Evolutionary conservation across 2,329 filamentous ascomycete species (phyloP).

Genomic region (Diaporthe batatas): DNA sequence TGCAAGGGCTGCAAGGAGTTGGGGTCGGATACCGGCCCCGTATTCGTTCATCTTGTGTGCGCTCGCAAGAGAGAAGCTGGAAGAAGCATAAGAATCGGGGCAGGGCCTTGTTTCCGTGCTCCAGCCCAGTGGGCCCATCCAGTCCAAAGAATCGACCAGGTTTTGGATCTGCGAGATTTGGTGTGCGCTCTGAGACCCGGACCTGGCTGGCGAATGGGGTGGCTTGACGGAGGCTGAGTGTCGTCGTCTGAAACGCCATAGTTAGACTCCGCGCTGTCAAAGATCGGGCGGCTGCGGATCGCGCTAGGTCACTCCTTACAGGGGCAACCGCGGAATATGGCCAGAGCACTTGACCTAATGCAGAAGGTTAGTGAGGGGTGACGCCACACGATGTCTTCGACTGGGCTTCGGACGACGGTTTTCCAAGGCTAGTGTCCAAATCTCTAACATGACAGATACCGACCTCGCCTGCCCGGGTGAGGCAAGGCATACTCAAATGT

Average conservation of each 20-base stretch:
- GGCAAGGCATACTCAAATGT: constrained; percentile 3
- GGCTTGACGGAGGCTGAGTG: constrained; percentile 18
- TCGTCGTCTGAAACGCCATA: constrained; percentile 29
- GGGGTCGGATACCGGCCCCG: not conserved
- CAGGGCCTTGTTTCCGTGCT: too few relatives aligned
- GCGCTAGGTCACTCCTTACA: not conserved
- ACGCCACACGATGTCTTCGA: constrained; percentile 21
- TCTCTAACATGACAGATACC: not conserved
- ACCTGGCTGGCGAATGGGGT: constrained; percentile 11
- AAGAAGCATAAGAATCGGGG: not conserved
- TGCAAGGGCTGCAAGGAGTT: not conserved
- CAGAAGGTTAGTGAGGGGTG: constrained; percentile 3
- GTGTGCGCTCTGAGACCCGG: not conserved
- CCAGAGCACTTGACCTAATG: not conserved
- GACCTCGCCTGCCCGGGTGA: not conserved
- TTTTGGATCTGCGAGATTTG: constrained; percentile 5
- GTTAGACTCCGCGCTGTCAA: constrained; percentile 25
- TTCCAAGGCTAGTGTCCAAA: not conserved
- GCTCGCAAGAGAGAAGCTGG: too few relatives aligned
- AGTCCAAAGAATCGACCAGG: not conserved
- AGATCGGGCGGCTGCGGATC: constrained; percentile 21
- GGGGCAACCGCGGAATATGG: not conserved
- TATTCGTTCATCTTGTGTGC: constrained; percentile 24
- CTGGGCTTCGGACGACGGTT: constrained; percentile 18
- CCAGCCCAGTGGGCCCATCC: not conserved